Evolutionary conservation across 2,329 filamentous ascomycete genomes (phyloP).

Genomic region (Paracoccidioides lutzii): DNA sequence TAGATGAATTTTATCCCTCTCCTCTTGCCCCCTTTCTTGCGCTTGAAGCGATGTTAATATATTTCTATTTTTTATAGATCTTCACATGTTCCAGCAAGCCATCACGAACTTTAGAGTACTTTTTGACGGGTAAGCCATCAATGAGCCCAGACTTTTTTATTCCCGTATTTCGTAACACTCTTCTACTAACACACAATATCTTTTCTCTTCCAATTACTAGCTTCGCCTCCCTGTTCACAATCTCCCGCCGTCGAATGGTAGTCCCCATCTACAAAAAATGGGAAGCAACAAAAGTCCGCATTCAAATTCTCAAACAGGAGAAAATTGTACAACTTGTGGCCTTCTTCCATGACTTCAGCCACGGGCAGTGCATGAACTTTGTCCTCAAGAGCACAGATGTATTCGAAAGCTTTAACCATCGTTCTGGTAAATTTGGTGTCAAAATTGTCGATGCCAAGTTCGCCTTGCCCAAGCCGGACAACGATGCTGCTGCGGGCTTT

Average conservation of each 20-base stretch:
- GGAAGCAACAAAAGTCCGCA: conserved; percentile 66
- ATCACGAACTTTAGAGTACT: conserved; percentile 68
- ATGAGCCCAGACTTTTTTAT: background rate
- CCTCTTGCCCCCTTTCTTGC: background rate
- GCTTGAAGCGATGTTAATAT: conserved; percentile 7
- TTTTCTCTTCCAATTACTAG: conserved; percentile 18
- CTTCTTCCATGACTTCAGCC: conserved; percentile 78
- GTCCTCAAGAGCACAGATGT: conserved; percentile 70
- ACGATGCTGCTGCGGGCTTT: conserved; percentile 51
- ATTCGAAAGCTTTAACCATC: conserved; percentile 53
- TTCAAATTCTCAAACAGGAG: conserved; percentile 68
- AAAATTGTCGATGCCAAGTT: conserved; percentile 86
- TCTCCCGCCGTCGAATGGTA: conserved; percentile 74
- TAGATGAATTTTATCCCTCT: conserved; percentile 4
- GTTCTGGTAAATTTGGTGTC: conserved; percentile 55
- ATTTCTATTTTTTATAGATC: conserved; percentile 33
- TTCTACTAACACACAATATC: background rate
- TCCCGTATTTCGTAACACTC: background rate
- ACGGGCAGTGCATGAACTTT: conserved; percentile 83
- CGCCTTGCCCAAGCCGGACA: conserved; percentile 52
- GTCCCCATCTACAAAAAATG: conserved; percentile 91
- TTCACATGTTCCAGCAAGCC: conserved; percentile 67
- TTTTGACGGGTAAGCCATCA: conserved; percentile 45
- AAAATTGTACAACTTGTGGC: conserved; percentile 65
- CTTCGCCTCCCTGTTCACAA: conserved; percentile 61